Evolutionary conservation across 441 rosid genomes (phyloP).

Genomic region (Populus tomentosa): DNA sequence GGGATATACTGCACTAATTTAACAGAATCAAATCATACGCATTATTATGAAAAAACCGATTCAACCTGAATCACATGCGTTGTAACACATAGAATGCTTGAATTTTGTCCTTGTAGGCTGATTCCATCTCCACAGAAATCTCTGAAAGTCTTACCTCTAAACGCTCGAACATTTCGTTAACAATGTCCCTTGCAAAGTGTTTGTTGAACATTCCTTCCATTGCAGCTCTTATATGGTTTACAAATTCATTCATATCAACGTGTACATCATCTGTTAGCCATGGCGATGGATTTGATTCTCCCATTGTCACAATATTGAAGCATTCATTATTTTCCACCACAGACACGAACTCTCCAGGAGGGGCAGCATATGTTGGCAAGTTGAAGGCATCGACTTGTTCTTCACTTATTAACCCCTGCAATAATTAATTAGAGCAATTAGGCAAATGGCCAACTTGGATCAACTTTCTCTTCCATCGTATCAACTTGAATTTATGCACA

Average conservation of each 20-base stretch:
- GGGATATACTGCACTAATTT: no score
- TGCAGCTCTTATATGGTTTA: constrained; percentile 34
- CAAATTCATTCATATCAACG: constrained; percentile 17
- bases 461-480: not conserved
- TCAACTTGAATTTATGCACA: not conserved
- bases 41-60: not conserved
- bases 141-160: constrained; percentile 18
- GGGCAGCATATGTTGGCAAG: constrained; percentile 34
- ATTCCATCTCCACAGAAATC: constrained; percentile 22
- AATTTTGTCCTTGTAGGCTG: constrained; percentile 28
- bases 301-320: constrained; percentile 31
- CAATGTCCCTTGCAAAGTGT: constrained; percentile 19
- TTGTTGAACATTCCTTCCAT: constrained; percentile 38
- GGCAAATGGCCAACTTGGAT: not conserved
- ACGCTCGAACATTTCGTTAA: constrained; percentile 27
- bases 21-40: not conserved
- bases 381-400: constrained; percentile 40
- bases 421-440: not conserved
- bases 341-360: constrained; percentile 28
- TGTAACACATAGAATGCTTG: constrained; percentile 30
- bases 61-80: constrained; percentile 14
- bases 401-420: constrained; percentile 38
- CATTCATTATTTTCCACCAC: constrained; percentile 26
- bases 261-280: constrained; percentile 19
- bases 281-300: constrained; percentile 24